Percentiles rank a stretch among this genome's conserved stretches.
phyloP scores from a whole-genome alignment of 2,329 filamentous ascomycete genomes.

The Talaromyces islandicus region DNA sequence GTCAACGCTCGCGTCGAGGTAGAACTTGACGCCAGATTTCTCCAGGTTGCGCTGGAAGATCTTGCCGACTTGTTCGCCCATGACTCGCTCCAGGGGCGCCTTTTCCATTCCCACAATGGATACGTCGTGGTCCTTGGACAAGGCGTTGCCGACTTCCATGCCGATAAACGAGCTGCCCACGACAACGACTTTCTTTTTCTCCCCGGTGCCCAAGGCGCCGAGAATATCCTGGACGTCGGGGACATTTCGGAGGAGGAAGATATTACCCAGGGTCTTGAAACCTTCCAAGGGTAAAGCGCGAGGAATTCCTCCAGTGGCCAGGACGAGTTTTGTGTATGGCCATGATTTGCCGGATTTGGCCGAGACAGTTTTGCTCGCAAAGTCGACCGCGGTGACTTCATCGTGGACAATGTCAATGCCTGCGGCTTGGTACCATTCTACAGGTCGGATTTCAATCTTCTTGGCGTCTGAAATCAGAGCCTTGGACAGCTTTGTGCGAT shows the following conservation, averaged over 20 bases:
- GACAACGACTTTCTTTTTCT: slow-evolving; percentile 84
- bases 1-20: slow-evolving; percentile 73
- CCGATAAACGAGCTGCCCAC: slow-evolving; percentile 95
- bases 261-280: slow-evolving; percentile 78
- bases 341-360: slow-evolving; percentile 68
- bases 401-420: slow-evolving; percentile 52
- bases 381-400: slow-evolving; percentile 69
- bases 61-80: slow-evolving; percentile 73
- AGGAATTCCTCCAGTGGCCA: slow-evolving; percentile 80
- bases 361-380: slow-evolving; percentile 64
- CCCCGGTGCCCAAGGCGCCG: slow-evolving; percentile 64
- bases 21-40: slow-evolving; percentile 82
- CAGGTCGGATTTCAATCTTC: slow-evolving; percentile 71
- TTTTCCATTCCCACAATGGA: slow-evolving; percentile 85
- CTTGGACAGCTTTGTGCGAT: slow-evolving; percentile 93
- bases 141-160: slow-evolving; percentile 85
- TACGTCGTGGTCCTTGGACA: slow-evolving; percentile 76
- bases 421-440: slow-evolving; percentile 66
- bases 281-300: slow-evolving; percentile 71
- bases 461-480: slow-evolving; percentile 73
- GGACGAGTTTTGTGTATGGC: slow-evolving; percentile 78
- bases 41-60: slow-evolving; percentile 76
- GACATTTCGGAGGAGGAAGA: slow-evolving; percentile 78
- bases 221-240: slow-evolving; percentile 73
- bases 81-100: slow-evolving; percentile 75